Base-by-base conservation (phyloP, 1,284 basidiomycete species). In the Fomitiporia mediterranea region DNA sequence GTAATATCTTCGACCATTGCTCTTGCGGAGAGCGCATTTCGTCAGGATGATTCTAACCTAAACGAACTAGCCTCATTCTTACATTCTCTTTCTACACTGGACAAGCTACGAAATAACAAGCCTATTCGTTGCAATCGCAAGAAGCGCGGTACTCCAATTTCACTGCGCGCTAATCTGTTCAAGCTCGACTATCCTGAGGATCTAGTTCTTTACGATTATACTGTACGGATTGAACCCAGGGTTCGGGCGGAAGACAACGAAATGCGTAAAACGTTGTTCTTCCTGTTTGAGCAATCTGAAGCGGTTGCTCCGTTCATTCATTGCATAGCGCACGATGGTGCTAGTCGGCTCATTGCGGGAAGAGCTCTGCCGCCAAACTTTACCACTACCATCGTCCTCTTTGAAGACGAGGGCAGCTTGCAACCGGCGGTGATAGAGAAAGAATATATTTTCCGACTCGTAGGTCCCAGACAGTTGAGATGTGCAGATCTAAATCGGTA, bases 121-220 rank as follows among this genome's bases (percentile, higher is more conserved):
- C 4, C 6, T 27, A 13, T 80, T 3, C 80, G 87, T 8, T 85
- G 86, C 0, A 82, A 82, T 0, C 89, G 74, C 60, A 88, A 88
- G 7, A 84, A 77, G 0, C 63, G 69, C 0, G 87, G 87, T 2
- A 73, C 56, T 2, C 55, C 71, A 0, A 76, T 82, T 48, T 75
- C 69, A 0, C 67, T 89, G 5, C 76, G 87, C 0, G 73, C 85
- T 38, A 90, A 90, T 64, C 86, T 88, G 67, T 88, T 87, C 65
- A 61, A 83, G 0, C 65, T 87, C 23, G 74, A 67, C 32, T 66
- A 82, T 23, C 75, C 79, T 0, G 75, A 78, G 51, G 72, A 73
- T 0, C 64, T 68, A 0, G 70, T 82, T 5, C 52, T 65, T 3
- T 83, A 80, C 62, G 84, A 89, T 60, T 89, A 90, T 63, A 69